phyloP scores from a whole-genome alignment of 148 eudicot species.

The Chenopodium quinoa region DNA sequence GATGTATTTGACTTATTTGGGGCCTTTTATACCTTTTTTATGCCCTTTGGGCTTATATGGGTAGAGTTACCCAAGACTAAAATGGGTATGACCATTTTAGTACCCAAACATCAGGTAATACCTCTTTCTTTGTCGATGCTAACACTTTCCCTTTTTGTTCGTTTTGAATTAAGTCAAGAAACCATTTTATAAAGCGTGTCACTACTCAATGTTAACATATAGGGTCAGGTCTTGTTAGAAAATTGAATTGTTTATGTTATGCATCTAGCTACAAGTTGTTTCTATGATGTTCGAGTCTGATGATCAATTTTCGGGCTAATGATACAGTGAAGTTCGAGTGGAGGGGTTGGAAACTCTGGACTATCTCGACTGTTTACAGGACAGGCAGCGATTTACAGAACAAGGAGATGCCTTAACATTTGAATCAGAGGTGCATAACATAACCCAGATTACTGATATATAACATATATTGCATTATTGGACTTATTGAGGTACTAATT shows the following conservation, averaged over 20 bases:
- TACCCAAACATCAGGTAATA: no score
- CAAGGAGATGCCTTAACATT: slow-evolving; percentile 97
- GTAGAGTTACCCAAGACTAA: no score
- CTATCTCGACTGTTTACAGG: slow-evolving; percentile 66
- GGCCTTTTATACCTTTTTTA: no score
- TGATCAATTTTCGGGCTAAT: slow-evolving; percentile 2
- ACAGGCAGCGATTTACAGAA: slow-evolving; percentile 80
- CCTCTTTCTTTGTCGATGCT: not conserved
- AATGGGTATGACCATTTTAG: no score
- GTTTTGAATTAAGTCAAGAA: not conserved
- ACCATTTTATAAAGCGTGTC: no score
- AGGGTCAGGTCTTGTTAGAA: no score
- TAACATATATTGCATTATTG: not conserved
- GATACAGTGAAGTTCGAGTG: slow-evolving; percentile 88
- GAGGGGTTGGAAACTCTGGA: slow-evolving; percentile 93
- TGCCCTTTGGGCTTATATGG: no score
- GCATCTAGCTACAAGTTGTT: not conserved
- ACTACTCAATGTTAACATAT: no score
- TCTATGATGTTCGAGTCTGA: not conserved
- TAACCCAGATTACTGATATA: not conserved
- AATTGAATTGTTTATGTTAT: not conserved
- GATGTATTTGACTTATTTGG: no score
- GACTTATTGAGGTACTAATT: not conserved
- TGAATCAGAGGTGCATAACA: slow-evolving; percentile 73
- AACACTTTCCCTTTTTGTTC: slow-evolving; percentile 3